These are phyloP conservation scores for Discostella pseudostelligera DNA, from an alignment of 108 stramenopile genomes.

Conservation along the genomic window DNA sequence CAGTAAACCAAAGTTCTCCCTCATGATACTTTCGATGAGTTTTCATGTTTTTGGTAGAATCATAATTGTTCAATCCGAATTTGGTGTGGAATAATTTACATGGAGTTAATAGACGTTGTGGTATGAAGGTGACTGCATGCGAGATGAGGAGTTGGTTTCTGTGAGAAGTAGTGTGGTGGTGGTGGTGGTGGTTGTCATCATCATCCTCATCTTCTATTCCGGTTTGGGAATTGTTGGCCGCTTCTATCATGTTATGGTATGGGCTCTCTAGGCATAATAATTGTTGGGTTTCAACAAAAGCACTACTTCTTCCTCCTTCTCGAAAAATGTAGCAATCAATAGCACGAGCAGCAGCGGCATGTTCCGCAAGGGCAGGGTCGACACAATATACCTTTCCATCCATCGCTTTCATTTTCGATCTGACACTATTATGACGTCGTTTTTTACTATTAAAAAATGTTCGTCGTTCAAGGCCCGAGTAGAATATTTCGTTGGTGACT, in stretches of 20 bases:
- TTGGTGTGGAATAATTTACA: too few species aligned
- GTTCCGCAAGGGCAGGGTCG: constrained; percentile 14
- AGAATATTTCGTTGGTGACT: constrained; percentile 22
- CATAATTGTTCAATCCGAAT: too few species aligned
- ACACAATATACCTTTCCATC: constrained; percentile 40
- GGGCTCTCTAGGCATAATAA: constrained; percentile 43
- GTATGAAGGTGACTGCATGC: too few species aligned
- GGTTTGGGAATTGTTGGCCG: neutral
- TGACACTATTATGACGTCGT: too few species aligned
- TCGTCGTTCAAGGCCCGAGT: constrained; percentile 18
- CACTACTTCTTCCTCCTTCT: neutral
- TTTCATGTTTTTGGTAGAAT: neutral
- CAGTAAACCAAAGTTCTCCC: constrained; percentile 15
- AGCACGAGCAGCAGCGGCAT: constrained; percentile 43
- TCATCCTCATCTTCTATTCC: constrained; percentile 11
- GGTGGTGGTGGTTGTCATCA: too few species aligned
- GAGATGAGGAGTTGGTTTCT: neutral
- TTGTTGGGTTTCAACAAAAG: neutral
- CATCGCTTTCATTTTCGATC: neutral
- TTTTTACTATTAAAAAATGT: neutral
- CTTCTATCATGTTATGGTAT: constrained; percentile 4
- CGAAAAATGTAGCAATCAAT: constrained; percentile 41
- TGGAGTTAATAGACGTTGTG: too few species aligned
- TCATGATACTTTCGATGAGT: neutral
- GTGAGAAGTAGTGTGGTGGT: neutral